Conservation (phyloP, 1,284 basidiomycete genomes). For the Ustilago crameri region DNA sequence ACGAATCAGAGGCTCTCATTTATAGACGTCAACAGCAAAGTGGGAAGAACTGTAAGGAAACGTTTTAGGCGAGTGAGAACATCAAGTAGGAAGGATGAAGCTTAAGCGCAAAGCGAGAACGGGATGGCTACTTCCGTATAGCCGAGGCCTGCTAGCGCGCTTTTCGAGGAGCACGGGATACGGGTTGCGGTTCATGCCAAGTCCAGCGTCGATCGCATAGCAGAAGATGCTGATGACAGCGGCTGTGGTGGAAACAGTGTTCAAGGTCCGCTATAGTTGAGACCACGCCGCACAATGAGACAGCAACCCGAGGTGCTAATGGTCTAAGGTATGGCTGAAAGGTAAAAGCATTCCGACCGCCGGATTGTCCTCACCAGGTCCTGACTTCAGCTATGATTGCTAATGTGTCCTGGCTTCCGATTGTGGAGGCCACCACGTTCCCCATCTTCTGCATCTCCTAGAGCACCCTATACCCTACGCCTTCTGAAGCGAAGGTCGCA, state of each 20-base stretch:
- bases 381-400: neutral
- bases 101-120: conserved; percentile 26
- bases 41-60: too few relatives aligned
- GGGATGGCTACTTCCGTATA: conserved; percentile 29
- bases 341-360: conserved; percentile 9
- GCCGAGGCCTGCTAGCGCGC: conserved; percentile 36
- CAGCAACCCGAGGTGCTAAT: too few relatives aligned
- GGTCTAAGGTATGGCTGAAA: neutral
- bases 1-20: conserved; percentile 26
- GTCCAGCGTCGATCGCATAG: neutral
- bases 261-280: too few relatives aligned
- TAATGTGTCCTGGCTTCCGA: neutral
- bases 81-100: neutral
- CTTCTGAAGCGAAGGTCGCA: neutral
- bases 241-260: too few relatives aligned
- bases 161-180: conserved; percentile 11
- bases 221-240: too few relatives aligned
- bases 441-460: neutral
- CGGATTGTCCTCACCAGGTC: neutral
- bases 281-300: too few relatives aligned
- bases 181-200: neutral
- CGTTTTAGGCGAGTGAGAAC: neutral
- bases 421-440: conserved; percentile 12
- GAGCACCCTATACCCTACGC: neutral
- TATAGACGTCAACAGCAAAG: too few relatives aligned